Evolutionary conservation across 768 basidiomycete species (phyloP).

Genomic region (Pleurotus djamor): DNA sequence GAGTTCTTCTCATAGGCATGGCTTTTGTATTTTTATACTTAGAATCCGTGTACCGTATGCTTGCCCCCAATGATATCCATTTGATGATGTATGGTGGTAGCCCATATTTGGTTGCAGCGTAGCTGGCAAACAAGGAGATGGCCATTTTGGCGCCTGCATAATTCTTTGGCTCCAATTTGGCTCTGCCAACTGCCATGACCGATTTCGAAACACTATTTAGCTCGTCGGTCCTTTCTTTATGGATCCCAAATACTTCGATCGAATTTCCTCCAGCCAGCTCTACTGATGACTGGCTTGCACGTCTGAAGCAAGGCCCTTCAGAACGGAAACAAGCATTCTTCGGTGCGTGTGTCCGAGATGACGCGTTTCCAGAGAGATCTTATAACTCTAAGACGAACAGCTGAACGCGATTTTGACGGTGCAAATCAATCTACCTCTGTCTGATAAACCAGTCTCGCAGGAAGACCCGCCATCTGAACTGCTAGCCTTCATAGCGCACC

Average conservation of each 20-base stretch:
- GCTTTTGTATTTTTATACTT: too few species aligned
- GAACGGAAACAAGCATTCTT: slow-evolving; percentile 75
- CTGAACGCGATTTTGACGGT: slow-evolving; percentile 46
- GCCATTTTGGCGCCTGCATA: not conserved
- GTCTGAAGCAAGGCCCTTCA: slow-evolving; percentile 34
- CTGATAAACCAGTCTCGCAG: slow-evolving; percentile 30
- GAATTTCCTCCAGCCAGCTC: slow-evolving; percentile 49
- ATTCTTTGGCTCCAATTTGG: too few species aligned
- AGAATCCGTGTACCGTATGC: too few species aligned
- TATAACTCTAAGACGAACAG: slow-evolving; percentile 50
- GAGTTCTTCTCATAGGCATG: too few species aligned
- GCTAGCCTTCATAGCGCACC: slow-evolving; percentile 60
- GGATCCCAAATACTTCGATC: slow-evolving; percentile 63
- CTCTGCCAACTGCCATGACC: not conserved
- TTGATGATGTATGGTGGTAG: too few species aligned
- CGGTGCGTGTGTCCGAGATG: slow-evolving; percentile 39
- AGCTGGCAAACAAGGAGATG: too few species aligned
- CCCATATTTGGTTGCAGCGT: too few species aligned
- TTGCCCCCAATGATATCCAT: too few species aligned
- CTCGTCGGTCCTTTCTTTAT: slow-evolving; percentile 55
- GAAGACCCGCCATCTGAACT: slow-evolving; percentile 42
- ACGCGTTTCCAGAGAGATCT: slow-evolving; percentile 14
- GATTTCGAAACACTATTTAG: slow-evolving; percentile 60
- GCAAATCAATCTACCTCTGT: slow-evolving; percentile 59
- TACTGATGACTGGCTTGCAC: slow-evolving; percentile 56